Evolutionary conservation across 805 yeast genomes (phyloP), one percentile per base, ranked within the genome.

Genomic region (Candida boidinii): DNA sequence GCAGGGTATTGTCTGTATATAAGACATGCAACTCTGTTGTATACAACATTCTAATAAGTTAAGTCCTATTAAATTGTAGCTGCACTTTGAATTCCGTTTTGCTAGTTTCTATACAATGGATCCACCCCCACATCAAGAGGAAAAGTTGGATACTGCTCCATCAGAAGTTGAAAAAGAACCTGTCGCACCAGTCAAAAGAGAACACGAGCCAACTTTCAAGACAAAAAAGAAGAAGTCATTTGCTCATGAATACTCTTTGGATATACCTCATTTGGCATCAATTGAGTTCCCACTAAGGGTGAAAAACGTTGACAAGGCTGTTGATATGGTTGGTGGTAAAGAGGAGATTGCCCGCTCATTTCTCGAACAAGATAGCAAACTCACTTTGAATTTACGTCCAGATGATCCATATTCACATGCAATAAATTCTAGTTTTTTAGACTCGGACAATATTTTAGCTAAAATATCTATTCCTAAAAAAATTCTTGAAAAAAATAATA

Each of bases 201-300:
- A n/a, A n/a, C n/a, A n/a, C n/a, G n/a, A n/a, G n/a, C n/a, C n/a
- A n/a, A n/a, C n/a, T n/a, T n/a, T n/a, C n/a, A n/a, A n/a, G n/a
- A n/a, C n/a, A n/a, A n/a, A n/a, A n/a, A n/a, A n/a, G 21, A 19
- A 19, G 21, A 19, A 24, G 26, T 7, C 6, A 10, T 24, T 24
- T 5, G 34, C 34, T 9, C 7, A 31, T 9, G 72, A 68, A 42
- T 70, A 68, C 48, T 68, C 81, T 9, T 54, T 84, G 48, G 92
- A 83, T 43, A 66, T 83, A 1, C 92, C 94, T 7, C 76, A 77
- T 44, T 75, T 76, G 17, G 66, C 82, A 4, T 71, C 88, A 3
- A 70, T 88, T 13, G 96, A 88, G 48, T 66, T 81, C 38, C 96
- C 96, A 0, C 56, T 86, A 20, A 64, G 68, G 13, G 88, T 88